Percentiles rank a stretch among this genome's conserved stretches.
These are phyloP conservation scores for Candida peoriensis DNA, from an alignment of 805 yeast species.

Conservation along the genomic window DNA sequence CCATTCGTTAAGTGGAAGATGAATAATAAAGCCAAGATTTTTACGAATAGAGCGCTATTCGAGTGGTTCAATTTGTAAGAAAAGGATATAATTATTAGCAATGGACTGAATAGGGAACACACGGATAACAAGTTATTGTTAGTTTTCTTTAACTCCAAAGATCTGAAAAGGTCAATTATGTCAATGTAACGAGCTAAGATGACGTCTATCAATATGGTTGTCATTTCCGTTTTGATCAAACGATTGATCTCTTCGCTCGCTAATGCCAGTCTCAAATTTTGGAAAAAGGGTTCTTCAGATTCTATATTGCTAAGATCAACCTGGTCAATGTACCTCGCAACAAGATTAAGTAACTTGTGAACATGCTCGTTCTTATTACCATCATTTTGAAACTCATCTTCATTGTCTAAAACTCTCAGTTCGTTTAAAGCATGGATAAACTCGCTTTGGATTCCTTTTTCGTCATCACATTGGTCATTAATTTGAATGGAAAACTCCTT, in stretches of 20 bases:
- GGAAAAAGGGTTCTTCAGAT: not conserved
- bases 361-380: not conserved
- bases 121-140: slow-evolving; percentile 7
- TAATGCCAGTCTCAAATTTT: not conserved
- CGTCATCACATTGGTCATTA: not conserved
- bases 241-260: slow-evolving; percentile 15
- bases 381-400: not conserved
- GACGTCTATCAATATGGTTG: slow-evolving; percentile 8
- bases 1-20: slow-evolving; percentile 12
- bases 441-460: not conserved
- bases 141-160: not conserved
- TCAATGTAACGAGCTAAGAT: slow-evolving; percentile 10
- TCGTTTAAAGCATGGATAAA: slow-evolving; percentile 9
- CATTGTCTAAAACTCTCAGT: slow-evolving; percentile 4
- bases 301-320: not conserved
- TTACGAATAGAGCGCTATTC: slow-evolving; percentile 10
- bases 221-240: slow-evolving; percentile 13
- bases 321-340: not conserved
- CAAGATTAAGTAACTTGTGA: too few species aligned
- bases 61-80: slow-evolving; percentile 15
- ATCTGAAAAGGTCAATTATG: slow-evolving; percentile 11
- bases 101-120: slow-evolving; percentile 20
- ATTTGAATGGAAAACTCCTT: not conserved
- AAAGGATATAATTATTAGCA: slow-evolving; percentile 21
- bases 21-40: slow-evolving; percentile 12